Evolutionary conservation across 2,329 filamentous ascomycete species (phyloP).

Genomic region (Colletotrichum costaricense): DNA sequence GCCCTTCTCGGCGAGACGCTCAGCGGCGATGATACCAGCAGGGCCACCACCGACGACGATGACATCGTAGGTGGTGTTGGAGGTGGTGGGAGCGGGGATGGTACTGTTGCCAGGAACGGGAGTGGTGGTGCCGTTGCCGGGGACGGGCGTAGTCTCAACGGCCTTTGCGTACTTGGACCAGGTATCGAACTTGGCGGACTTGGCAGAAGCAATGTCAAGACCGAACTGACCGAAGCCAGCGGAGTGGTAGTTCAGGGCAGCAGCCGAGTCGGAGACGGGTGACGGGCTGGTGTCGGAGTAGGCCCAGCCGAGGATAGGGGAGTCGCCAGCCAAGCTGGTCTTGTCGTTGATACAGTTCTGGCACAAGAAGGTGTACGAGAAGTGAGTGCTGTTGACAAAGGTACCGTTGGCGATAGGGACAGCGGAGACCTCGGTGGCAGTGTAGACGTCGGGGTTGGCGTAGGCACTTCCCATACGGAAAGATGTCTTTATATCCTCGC

Average conservation of each 20-base stretch:
- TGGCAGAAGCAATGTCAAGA: conserved; percentile 45
- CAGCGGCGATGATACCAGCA: conserved; percentile 48
- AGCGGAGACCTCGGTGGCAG: conserved; percentile 50
- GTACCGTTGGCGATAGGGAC: conserved; percentile 62
- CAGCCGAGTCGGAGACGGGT: conserved; percentile 44
- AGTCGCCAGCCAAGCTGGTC: conserved; percentile 43
- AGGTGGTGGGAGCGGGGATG: conserved; percentile 36
- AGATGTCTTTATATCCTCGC: conserved; percentile 49
- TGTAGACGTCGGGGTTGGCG: conserved; percentile 57
- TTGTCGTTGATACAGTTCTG: conserved; percentile 52
- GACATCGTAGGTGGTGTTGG: conserved; percentile 51
- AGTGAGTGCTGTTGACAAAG: conserved; percentile 63
- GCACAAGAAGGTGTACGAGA: conserved; percentile 66
- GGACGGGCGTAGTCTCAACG: conserved; percentile 12
- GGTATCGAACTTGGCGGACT: conserved; percentile 43
- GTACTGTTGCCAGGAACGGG: conserved; percentile 39
- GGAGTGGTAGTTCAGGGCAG: conserved; percentile 52
- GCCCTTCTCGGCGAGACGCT: conserved; percentile 49
- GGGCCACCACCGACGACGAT: conserved; percentile 52
- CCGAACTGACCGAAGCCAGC: conserved; percentile 52
- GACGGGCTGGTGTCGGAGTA: conserved; percentile 47
- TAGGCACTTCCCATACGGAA: conserved; percentile 52
- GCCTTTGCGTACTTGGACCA: conserved; percentile 33
- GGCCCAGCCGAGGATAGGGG: conserved; percentile 52
- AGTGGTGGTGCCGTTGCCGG: conserved; percentile 24